phyloP scores from a whole-genome alignment of 306 rosid genomes.

The Vigna unguiculata region DNA sequence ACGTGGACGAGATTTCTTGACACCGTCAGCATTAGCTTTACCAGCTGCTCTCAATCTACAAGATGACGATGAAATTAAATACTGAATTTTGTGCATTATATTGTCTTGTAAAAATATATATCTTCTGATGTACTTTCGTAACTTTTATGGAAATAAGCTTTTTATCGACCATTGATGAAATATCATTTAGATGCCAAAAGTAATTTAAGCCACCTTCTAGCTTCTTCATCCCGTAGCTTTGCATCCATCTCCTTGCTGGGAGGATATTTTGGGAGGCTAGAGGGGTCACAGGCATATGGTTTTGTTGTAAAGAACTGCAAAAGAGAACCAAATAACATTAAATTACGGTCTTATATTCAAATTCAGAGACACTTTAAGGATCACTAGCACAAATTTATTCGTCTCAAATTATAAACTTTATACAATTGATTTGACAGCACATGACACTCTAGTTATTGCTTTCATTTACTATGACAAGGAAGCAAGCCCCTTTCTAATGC shows the following conservation, averaged over 20 bases:
- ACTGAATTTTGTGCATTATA: constrained; percentile 18
- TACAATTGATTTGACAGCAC: constrained; percentile 11
- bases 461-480: neutral
- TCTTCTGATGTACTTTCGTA: neutral
- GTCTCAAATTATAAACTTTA: constrained; percentile 14
- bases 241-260: constrained; percentile 99
- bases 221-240: constrained; percentile 94
- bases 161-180: constrained; percentile 32
- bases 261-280: constrained; percentile 99
- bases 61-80: constrained; percentile 50
- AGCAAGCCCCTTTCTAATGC: neutral
- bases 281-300: constrained; percentile 97
- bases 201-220: constrained; percentile 76
- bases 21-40: constrained; percentile 79
- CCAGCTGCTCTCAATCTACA: constrained; percentile 91
- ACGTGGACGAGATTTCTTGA: constrained; percentile 81
- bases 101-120: constrained; percentile 12
- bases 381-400: constrained; percentile 23
- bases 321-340: constrained; percentile 45
- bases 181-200: constrained; percentile 31
- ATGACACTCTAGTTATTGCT: constrained; percentile 1
- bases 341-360: constrained; percentile 19
- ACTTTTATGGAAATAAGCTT: neutral
- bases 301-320: constrained; percentile 89
- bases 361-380: neutral